Evolutionary conservation across 139 green algal genomes (phyloP), one percentile per base, ranked within the genome.

Genomic region (Picochlorum sp.): DNA sequence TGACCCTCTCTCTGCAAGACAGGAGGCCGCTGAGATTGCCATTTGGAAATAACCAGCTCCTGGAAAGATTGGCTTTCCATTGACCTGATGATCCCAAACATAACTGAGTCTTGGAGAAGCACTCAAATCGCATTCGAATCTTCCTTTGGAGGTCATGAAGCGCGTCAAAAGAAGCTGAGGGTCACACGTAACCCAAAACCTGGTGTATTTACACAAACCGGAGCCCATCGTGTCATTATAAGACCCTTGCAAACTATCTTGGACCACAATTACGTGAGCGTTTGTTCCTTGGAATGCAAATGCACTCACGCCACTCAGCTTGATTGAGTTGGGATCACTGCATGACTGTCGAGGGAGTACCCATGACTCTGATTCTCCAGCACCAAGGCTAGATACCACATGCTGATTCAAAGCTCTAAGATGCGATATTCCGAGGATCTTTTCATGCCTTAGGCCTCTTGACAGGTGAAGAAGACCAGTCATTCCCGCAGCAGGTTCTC

Each of bases 231-330:
- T 21, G 18, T 47, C 26, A 47, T 28, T 21, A 18, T 23, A 6
- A 20, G 26, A 13, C 41, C 10, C 15, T 47, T 62, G 2, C 18
- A 10, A 23, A 23, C 5, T 30, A 62, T 24, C 11, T 24, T 16
- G 6, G n/a, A 3, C 38, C 8, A 92, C 6, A 31, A 88, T 31
- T 45, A 79, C 65, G 45, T 92, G 78, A 6, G 76, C 79, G 44
- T 91, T 90, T 50, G 83, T 87, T 41, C 85, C 86, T 71, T 88
- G 80, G 75, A 92, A 92, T 4, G 87, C 88, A 61, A 94, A 95
- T 3, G 83, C 81, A 66, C 79, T 89, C 37, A 86, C 71, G 45
- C 84, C 84, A 56, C 58, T 63, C 7, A 66, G 45, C 20, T 45
- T 16, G 15, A 15, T 41, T 1, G 34, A 18, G 1, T n/a, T 4